Percentiles rank a stretch among this genome's conserved stretches.
These are phyloP conservation scores for Vairimorpha apis DNA, from an alignment of 371 early-diverging fungal genomes.

Conservation along the genomic window DNA sequence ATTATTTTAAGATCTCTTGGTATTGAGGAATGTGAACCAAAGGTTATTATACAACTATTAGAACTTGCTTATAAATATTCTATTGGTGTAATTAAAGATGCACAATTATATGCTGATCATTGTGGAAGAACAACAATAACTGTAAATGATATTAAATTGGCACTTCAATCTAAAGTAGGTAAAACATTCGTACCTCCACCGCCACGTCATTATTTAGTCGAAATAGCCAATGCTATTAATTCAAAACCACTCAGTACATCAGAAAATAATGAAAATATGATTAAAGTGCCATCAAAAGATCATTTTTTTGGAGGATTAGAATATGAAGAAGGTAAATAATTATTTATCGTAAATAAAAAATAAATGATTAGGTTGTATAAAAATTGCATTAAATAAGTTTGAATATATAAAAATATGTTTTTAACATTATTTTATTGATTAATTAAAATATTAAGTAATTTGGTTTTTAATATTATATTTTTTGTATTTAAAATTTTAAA, in stretches of 20 bases:
- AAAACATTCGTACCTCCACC: constrained; percentile 64
- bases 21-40: constrained; percentile 85
- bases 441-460: no score
- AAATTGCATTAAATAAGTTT: no score
- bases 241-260: constrained; percentile 52
- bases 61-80: constrained; percentile 91
- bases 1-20: constrained; percentile 79
- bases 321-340: background rate
- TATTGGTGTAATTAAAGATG: constrained; percentile 82
- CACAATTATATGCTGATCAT: constrained; percentile 82
- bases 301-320: constrained; percentile 17
- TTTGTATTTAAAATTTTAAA: no score
- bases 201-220: constrained; percentile 61
- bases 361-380: no score
- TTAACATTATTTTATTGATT: no score
- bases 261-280: constrained; percentile 56
- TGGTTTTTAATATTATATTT: no score
- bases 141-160: constrained; percentile 78
- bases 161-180: constrained; percentile 68
- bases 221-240: constrained; percentile 59
- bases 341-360: no score
- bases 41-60: constrained; percentile 83
- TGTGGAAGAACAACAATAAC: constrained; percentile 73
- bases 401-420: no score
- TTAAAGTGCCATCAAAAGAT: constrained; percentile 54